Conservation (phyloP, 495 filamentous ascomycete genomes). For the Penicillium coprophilum region DNA sequence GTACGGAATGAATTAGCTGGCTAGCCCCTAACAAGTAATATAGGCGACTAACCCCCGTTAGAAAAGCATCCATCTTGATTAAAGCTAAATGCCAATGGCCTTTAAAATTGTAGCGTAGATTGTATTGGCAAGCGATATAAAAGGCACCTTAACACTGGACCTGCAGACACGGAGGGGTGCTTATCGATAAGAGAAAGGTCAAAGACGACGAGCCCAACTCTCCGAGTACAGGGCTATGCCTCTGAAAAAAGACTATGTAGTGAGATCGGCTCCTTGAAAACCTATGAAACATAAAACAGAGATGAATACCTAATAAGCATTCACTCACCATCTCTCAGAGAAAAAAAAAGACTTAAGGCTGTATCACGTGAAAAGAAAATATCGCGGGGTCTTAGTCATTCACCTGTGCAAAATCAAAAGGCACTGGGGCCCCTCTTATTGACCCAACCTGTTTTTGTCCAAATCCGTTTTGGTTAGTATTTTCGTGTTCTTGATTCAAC, state of each 20-base stretch:
- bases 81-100: constrained; percentile 1
- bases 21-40: background rate
- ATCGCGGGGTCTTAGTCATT: constrained; percentile 45
- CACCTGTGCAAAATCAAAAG: constrained; percentile 36
- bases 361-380: constrained; percentile 22
- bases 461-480: constrained; percentile 21
- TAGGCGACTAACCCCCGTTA: constrained; percentile 56
- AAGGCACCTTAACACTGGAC: constrained; percentile 20
- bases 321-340: background rate
- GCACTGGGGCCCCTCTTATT: constrained; percentile 20
- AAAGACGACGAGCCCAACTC: constrained; percentile 7
- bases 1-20: constrained; percentile 7
- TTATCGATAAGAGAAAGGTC: constrained; percentile 42
- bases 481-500: constrained; percentile 29
- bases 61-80: constrained; percentile 72
- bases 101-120: constrained; percentile 4
- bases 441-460: constrained; percentile 13
- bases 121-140: constrained; percentile 10
- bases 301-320: background rate
- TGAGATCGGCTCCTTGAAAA: background rate
- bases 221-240: background rate
- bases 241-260: background rate
- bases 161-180: constrained; percentile 23
- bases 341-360: background rate
- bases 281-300: background rate